Base-by-base conservation (phyloP, 2,329 filamentous ascomycete species). In the Ophiognomonia clavigignenti-juglandacearum region DNA sequence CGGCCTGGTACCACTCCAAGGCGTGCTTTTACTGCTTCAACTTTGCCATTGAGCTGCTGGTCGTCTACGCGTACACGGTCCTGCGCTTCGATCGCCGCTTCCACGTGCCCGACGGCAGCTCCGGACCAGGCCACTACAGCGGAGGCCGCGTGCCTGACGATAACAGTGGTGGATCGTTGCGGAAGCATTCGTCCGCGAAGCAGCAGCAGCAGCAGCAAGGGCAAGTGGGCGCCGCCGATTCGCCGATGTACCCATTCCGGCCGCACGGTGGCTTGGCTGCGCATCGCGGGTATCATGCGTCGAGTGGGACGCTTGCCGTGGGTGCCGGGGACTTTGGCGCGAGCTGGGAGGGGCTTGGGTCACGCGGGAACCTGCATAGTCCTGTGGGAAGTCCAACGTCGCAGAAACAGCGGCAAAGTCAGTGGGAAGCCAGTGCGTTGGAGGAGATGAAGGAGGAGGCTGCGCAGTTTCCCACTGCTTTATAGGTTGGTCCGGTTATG, bases 11-110 rank as follows among this genome's bases (percentile, higher is more conserved):
- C 61, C 77, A 88, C 57, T 70, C 70, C 58, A 86, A 84, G 61
- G 77, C 82, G 2, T 80, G 78, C 57, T 95, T 89, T 70, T 95
- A 93, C 68, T 67, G 82, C 59, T 87, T 93, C 70, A 86, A 88
- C 67, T 95, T 87, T 60, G 70, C 69, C 14, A 72, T 91, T 31
- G 90, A 95, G 65, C 68, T 91, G 34, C 60, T 85, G 20, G 80
- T 89, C 31, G 74, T 92, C 4, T 76, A 74, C 44, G 67, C 83
- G 8, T 92, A 87, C 64, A 74, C 83, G 0, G 59, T 85, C 14
- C 64, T 75, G 18, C 77, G 89, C 26, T 82, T 93, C 52, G 90
- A 95, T 62, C 73, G 75, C 52, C 78, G 86, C 35, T 95, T 92
- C 68, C 75, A 85, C 59, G 69, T 63, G 42, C 51, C 53, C 16